Evolutionary conservation across 192 early-diverging fungal species (phyloP), one percentile per base, ranked within the genome.

Genomic region (Podila horticola): DNA sequence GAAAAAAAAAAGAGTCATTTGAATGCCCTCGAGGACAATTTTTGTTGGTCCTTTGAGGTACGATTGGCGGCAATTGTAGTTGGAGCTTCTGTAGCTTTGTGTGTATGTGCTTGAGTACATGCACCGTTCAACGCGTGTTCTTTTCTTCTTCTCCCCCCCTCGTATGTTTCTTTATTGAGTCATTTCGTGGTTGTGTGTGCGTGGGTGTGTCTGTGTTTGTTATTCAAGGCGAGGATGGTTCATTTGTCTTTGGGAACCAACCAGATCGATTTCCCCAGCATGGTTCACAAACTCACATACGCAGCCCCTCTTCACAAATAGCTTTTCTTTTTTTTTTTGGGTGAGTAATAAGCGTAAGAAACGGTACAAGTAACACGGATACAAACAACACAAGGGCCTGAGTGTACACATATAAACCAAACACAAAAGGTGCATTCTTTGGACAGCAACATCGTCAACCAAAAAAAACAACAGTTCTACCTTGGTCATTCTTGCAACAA

Each of bases 331-430:
- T 41, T 55, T 61, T 58, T 57, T 64, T 63, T 52, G 30, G 52
- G 34, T 63, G 52, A 72, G 57, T 72, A 64, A 64, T 48, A 66
- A 58, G 33, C 0, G 60, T 36, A 50, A 28, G 45, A 6, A 11
- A 10, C 6, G 34, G 30, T 45, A 55, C 20, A 55, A 55, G 52
- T 55, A 55, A 55, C 52, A 55, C 52, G 52, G 52, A 55, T 55
- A 55, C 52, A 55, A 55, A 55, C 20, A 26, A 55, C 2, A 22
- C 17, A 24, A 52, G 51, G 17, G 51, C 22, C 7, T 24, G 51
- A 24, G 52, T 55, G n/a, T 11, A 55, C 24, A 12, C 41, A 55
- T 55, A 24, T 55, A 55, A n/a, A 55, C 4, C 13, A 50, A 61
- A 62, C 45, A 48, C 10, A 55, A 55, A 24, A 12, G 20, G 11